These are phyloP conservation scores for Tulasnella sp. DNA, from an alignment of 768 basidiomycete genomes.

Conservation along the genomic window DNA sequence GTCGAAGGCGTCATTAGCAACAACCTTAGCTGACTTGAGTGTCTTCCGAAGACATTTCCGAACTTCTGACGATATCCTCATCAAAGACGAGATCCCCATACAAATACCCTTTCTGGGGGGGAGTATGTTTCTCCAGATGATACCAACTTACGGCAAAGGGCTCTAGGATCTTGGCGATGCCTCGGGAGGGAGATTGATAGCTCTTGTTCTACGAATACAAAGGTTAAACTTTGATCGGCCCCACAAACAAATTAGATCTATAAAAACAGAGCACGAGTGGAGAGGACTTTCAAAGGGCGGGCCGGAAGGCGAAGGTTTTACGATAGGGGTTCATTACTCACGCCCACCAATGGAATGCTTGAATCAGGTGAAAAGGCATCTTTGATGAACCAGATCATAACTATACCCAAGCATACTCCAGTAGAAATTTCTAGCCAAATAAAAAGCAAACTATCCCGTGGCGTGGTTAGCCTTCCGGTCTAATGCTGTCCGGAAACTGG, in stretches of 20 bases:
- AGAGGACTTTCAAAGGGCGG: not conserved
- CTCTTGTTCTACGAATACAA: not conserved
- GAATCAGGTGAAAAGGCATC: not conserved
- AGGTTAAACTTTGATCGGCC: not conserved
- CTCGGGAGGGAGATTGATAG: not conserved
- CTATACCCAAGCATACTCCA: not conserved
- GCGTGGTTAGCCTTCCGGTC: not conserved
- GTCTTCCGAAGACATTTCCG: not conserved
- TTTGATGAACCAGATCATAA: not conserved
- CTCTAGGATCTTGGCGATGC: not conserved
- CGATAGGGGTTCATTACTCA: not conserved
- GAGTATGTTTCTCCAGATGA: not conserved
- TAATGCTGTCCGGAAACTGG: not conserved
- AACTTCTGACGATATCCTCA: not conserved
- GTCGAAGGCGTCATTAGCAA: no score
- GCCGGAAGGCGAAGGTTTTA: not conserved
- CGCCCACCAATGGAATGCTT: not conserved
- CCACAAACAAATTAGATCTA: not conserved
- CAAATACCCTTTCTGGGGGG: not conserved
- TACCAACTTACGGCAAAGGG: not conserved
- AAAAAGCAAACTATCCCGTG: not conserved
- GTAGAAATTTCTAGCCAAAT: not conserved
- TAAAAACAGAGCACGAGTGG: not conserved
- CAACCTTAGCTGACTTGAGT: not conserved
- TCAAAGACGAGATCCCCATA: not conserved